Percentiles rank a stretch among this genome's conserved stretches.
These are phyloP conservation scores for Epithemia pelagica DNA, from an alignment of 108 stramenopile species.

Conservation along the genomic window DNA sequence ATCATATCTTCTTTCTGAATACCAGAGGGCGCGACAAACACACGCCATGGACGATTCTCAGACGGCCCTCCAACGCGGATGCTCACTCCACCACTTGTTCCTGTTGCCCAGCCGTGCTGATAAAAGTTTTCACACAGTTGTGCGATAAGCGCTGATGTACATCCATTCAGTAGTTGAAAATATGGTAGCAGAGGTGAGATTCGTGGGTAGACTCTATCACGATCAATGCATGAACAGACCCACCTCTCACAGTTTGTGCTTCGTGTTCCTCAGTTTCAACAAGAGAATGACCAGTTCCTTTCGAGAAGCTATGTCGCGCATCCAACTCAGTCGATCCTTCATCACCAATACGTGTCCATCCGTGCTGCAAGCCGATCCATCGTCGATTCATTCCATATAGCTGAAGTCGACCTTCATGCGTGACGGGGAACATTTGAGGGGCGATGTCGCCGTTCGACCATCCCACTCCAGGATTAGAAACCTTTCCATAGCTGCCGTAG, in stretches of 20 bases:
- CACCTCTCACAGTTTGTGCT: conserved; percentile 1
- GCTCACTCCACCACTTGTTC: conserved; percentile 87
- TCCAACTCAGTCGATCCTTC: conserved; percentile 27
- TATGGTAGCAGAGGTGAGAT: conserved; percentile 20
- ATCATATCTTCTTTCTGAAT: conserved; percentile 96
- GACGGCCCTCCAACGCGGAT: conserved; percentile 75
- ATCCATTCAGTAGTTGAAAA: conserved; percentile 42
- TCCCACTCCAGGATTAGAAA: conserved; percentile 44
- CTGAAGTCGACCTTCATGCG: conserved; percentile 54
- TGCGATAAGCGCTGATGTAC: conserved; percentile 57
- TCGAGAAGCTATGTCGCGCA: conserved; percentile 22
- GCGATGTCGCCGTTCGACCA: conserved; percentile 72
- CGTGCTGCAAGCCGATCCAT: conserved; percentile 58
- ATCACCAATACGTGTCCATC: conserved; percentile 69
- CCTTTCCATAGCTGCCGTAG: not conserved
- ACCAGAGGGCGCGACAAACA: conserved; percentile 93
- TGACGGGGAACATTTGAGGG: conserved; percentile 45
- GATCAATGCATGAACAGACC: not conserved
- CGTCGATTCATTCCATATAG: conserved; percentile 60
- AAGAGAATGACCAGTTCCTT: conserved; percentile 3
- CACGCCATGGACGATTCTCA: conserved; percentile 56
- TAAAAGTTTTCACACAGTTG: conserved; percentile 87
- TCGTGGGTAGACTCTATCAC: not conserved
- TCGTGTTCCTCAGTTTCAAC: not conserved
- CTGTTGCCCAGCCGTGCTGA: conserved; percentile 85